phyloP scores from a whole-genome alignment of 257 asterid genomes.

The Apocynum venetum region DNA sequence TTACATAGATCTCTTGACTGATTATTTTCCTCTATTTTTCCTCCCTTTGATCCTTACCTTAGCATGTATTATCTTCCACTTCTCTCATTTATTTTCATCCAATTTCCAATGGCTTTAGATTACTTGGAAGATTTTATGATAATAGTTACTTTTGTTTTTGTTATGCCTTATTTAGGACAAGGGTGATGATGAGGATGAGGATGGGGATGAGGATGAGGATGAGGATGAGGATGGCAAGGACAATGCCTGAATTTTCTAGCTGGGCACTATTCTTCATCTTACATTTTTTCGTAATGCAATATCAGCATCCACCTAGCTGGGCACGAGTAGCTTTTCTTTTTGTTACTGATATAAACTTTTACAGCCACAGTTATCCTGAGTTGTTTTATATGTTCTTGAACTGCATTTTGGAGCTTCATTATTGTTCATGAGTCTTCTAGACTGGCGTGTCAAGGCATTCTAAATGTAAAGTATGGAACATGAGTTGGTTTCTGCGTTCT shows the following conservation, averaged over 20 bases:
- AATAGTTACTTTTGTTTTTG: background rate
- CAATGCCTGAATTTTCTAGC: conserved; percentile 6
- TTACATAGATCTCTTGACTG: background rate
- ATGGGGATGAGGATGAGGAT: background rate
- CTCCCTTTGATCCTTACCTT: background rate
- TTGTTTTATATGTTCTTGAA: background rate
- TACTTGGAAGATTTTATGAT: background rate
- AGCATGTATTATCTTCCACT: background rate
- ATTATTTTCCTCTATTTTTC: background rate
- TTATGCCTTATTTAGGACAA: conserved; percentile 1
- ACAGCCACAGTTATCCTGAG: background rate
- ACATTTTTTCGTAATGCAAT: background rate
- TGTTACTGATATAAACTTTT: background rate
- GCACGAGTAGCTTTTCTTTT: conserved; percentile 2
- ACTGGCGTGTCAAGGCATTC: background rate
- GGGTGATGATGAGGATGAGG: conserved; percentile 25
- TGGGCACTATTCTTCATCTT: background rate
- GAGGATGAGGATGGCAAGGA: conserved; percentile 14
- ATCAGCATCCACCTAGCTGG: background rate
- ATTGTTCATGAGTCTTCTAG: background rate
- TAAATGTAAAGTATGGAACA: background rate
- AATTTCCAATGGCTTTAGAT: background rate
- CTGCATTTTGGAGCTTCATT: background rate
- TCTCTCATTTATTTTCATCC: background rate
- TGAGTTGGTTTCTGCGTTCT: no score